Evolutionary conservation across 352 stramenopile genomes (phyloP), one percentile per base, ranked within the genome.

Genomic region (Pythium phragmitis): DNA sequence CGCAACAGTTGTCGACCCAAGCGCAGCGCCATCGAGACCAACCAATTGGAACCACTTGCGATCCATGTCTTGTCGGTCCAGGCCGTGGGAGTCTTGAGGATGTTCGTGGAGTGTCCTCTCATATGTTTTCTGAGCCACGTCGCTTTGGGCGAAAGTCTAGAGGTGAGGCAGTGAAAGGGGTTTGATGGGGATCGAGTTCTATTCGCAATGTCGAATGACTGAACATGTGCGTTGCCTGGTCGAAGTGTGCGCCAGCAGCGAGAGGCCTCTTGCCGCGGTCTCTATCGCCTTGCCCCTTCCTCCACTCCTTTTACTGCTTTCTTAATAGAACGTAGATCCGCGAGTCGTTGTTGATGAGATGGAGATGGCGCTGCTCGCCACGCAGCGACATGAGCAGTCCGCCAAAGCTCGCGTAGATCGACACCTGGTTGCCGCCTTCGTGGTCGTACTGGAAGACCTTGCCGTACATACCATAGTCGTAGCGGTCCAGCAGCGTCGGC

Each of bases 381-480:
- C 93, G 96, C 67, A 99, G 80, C 70, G 94, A 94, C 96, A 99
- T 99, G 63, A 99, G 85, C 66, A 99, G 76, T 37, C 97, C 97
- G 57, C 97, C 97, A 79, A 98, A 99, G 60, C 90, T 98, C 53
- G 96, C 90, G 58, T 97, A 97, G 74, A 99, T 97, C 30, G 92
- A 82, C 39, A 98, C 88, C 61, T 90, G 88, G 65, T 96, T 96
- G 74, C 96, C 93, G 58, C 96, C 96, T 64, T 97, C 87, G 76
- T 98, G 96, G 65, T 96, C 87, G 69, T 98, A 98, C 75, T 98
- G 91, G 83, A 98, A 99, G 28, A 99, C 92, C 65, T 98, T 96
- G 68, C 97, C 97, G 79, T 99, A 98, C 96, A 99, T 99, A 39
- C 98, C 96, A 74, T 99, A 99, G 80, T 99, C 97, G 72, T 99